phyloP scores from a whole-genome alignment of 192 early-diverging fungal species.

The Thoreauomyces humboldtii region DNA sequence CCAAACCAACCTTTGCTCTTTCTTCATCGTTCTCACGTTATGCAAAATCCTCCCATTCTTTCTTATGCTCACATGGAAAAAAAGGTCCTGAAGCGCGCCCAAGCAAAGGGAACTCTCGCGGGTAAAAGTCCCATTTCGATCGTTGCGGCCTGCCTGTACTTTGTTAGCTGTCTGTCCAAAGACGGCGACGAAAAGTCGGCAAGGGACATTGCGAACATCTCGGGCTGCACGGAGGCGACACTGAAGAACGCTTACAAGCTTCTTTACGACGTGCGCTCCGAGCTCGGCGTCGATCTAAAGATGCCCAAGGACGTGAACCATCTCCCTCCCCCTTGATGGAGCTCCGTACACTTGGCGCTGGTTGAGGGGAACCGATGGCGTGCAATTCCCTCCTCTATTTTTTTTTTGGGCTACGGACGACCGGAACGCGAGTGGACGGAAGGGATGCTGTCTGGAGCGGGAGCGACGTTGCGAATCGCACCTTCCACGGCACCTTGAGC shows the following conservation, averaged over 20 bases:
- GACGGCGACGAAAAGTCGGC: constrained; percentile 63
- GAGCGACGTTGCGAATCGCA: too few species aligned
- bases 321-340: constrained; percentile 21
- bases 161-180: constrained; percentile 68
- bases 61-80: too few species aligned
- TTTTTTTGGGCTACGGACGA: too few species aligned
- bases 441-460: too few species aligned
- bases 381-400: too few species aligned
- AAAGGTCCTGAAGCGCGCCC: constrained; percentile 58
- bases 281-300: constrained; percentile 39
- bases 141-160: constrained; percentile 88
- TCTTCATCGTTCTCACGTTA: too few species aligned
- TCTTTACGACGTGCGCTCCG: constrained; percentile 41
- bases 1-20: too few species aligned
- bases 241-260: constrained; percentile 72
- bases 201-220: constrained; percentile 75
- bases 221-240: constrained; percentile 91
- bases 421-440: too few species aligned
- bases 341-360: too few species aligned
- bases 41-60: constrained; percentile 6
- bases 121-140: constrained; percentile 91
- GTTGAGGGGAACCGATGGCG: too few species aligned
- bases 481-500: too few species aligned
- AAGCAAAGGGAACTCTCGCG: constrained; percentile 79
- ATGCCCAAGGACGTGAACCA: constrained; percentile 8